Evolutionary conservation across 2,329 filamentous ascomycete species (phyloP).

Genomic region (Zalaria sp.): DNA sequence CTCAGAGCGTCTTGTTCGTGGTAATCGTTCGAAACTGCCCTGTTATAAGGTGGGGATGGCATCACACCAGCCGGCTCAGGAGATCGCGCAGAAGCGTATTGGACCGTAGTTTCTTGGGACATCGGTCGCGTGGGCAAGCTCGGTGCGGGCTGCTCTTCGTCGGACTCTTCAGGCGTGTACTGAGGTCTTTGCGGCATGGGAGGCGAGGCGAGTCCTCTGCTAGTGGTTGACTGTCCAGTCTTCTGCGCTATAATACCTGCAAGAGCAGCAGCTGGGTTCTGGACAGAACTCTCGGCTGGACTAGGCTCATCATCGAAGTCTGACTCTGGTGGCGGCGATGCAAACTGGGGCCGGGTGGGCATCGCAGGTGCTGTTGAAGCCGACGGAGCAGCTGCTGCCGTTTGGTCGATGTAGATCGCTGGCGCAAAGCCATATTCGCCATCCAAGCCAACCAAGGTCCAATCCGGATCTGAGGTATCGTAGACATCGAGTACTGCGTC

Average conservation of each 20-base stretch:
- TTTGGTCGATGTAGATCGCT: conserved; percentile 83
- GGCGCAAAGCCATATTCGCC: conserved; percentile 89
- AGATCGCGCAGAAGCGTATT: conserved; percentile 27
- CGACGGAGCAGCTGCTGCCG: conserved; percentile 34
- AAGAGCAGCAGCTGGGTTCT: conserved; percentile 44
- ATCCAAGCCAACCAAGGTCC: conserved; percentile 79
- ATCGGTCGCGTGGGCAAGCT: conserved; percentile 49
- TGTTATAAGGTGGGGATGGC: conserved; percentile 42
- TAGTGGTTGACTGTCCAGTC: conserved; percentile 22
- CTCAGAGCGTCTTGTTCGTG: conserved; percentile 30
- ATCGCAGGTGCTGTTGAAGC: conserved; percentile 23
- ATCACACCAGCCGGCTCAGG: conserved; percentile 27
- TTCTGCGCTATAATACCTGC: conserved; percentile 38
- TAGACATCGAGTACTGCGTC: conserved; percentile 73
- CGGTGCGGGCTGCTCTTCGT: conserved; percentile 47
- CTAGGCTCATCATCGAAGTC: conserved; percentile 28
- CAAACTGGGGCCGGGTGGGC: conserved; percentile 21
- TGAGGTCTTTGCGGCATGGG: conserved; percentile 40
- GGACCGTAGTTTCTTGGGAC: conserved; percentile 40
- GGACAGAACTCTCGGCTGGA: conserved; percentile 17
- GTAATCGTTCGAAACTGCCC: conserved; percentile 26
- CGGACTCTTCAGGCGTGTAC: conserved; percentile 53
- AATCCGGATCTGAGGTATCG: conserved; percentile 85
- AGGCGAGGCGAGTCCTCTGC: conserved; percentile 28
- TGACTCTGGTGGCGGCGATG: conserved; percentile 18